phyloP scores from a whole-genome alignment of 2,329 filamentous ascomycete genomes.

The Aureobasidium sp. region DNA sequence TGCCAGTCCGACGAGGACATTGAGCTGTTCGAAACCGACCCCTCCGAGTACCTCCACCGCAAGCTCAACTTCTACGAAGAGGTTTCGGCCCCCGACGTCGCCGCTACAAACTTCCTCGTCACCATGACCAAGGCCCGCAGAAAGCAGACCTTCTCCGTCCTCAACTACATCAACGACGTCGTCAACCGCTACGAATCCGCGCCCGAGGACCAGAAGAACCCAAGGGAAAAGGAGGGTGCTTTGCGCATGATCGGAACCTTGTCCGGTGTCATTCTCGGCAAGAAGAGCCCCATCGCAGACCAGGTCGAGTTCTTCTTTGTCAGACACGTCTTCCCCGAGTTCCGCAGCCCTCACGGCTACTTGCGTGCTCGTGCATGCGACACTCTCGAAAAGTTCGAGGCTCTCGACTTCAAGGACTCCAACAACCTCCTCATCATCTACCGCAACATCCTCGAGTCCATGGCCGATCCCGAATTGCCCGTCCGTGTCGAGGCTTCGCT shows the following conservation, averaged over 20 bases:
- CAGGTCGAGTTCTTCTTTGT: slow-evolving; percentile 99
- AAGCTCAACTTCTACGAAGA: slow-evolving; percentile 98
- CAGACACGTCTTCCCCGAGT: slow-evolving; percentile 96
- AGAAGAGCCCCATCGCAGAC: slow-evolving; percentile 96
- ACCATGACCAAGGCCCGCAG: slow-evolving; percentile 88
- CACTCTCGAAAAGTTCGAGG: slow-evolving; percentile 95
- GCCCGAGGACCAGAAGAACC: slow-evolving; percentile 81
- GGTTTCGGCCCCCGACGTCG: slow-evolving; percentile 86
- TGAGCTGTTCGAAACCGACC: slow-evolving; percentile 87
- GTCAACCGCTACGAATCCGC: slow-evolving; percentile 86
- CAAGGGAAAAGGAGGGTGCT: slow-evolving; percentile 91
- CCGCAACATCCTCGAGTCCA: slow-evolving; percentile 90
- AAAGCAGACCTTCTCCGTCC: slow-evolving; percentile 90
- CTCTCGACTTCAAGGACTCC: slow-evolving; percentile 91
- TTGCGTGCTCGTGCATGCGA: slow-evolving; percentile 92
- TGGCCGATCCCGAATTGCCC: slow-evolving; percentile 88
- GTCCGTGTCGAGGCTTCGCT: slow-evolving; percentile 91
- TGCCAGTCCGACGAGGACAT: slow-evolving; percentile 89
- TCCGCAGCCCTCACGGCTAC: slow-evolving; percentile 84
- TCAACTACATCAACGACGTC: slow-evolving; percentile 89
- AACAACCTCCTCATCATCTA: slow-evolving; percentile 96
- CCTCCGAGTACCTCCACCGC: slow-evolving; percentile 91
- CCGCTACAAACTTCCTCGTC: slow-evolving; percentile 92
- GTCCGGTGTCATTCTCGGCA: slow-evolving; percentile 86
- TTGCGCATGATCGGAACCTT: slow-evolving; percentile 94